Evolutionary conservation across 495 filamentous ascomycete genomes (phyloP).

Genomic region (Aspergillus indologenus): DNA sequence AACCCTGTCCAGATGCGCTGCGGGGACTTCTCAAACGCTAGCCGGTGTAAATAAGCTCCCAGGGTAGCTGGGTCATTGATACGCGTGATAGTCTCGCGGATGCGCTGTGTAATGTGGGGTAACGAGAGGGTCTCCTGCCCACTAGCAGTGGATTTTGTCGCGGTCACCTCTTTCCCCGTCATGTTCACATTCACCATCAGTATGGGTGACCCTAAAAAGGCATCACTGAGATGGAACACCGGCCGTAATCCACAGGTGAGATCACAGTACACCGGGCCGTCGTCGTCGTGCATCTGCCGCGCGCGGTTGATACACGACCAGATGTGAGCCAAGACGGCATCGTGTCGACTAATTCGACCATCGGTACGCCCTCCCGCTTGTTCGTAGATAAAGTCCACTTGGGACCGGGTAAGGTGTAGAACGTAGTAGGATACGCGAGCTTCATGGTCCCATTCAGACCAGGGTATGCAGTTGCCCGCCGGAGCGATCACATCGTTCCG

Average conservation of each 20-base stretch:
- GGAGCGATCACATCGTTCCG: slow-evolving; percentile 13
- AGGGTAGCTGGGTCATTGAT: slow-evolving; percentile 18
- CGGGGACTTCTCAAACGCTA: slow-evolving; percentile 29
- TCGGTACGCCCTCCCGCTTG: not conserved
- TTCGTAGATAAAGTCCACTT: slow-evolving; percentile 19
- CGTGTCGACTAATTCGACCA: slow-evolving; percentile 25
- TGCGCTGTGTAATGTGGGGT: slow-evolving; percentile 10
- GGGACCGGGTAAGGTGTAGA: slow-evolving; percentile 22
- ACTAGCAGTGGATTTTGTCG: not conserved
- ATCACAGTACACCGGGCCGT: slow-evolving; percentile 22
- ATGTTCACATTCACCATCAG: slow-evolving; percentile 29
- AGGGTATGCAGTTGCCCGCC: slow-evolving; percentile 23
- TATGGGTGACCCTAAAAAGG: slow-evolving; percentile 26
- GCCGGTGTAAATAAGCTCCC: slow-evolving; percentile 24
- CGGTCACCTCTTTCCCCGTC: slow-evolving; percentile 10
- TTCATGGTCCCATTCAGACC: slow-evolving; percentile 25
- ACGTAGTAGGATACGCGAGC: slow-evolving; percentile 21
- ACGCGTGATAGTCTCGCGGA: slow-evolving; percentile 26
- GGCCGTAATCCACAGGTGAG: slow-evolving; percentile 21
- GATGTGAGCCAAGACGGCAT: slow-evolving; percentile 32
- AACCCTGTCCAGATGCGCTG: slow-evolving; percentile 38
- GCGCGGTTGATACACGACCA: slow-evolving; percentile 31
- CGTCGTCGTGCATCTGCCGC: slow-evolving; percentile 19
- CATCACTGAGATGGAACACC: slow-evolving; percentile 16
- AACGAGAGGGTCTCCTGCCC: not conserved